These are phyloP conservation scores for Saccharum hybrid DNA, from an alignment of 202 grass and related monocot genomes.

Conservation along the genomic window DNA sequence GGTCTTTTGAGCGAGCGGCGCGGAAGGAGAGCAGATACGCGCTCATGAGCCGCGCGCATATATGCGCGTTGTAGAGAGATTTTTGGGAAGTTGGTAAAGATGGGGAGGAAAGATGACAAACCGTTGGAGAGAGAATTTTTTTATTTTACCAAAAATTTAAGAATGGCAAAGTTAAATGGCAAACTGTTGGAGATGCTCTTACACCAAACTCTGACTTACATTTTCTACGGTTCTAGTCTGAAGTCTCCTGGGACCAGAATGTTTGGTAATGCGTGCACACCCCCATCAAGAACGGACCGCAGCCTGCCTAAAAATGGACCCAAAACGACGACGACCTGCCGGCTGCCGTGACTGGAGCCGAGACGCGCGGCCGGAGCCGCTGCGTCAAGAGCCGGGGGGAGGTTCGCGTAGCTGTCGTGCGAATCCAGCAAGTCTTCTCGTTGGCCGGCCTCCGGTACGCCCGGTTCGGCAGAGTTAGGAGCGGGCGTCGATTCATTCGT, in stretches of 20 bases:
- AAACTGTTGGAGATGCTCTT: too few species aligned
- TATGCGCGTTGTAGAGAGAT: too few species aligned
- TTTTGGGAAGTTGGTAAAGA: too few species aligned
- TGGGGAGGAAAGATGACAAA: too few species aligned
- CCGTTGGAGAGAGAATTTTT: too few species aligned
- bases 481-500: background rate
- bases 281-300: background rate
- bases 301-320: constrained; percentile 34
- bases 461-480: constrained; percentile 54
- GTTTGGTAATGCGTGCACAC: background rate
- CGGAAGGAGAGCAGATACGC: too few species aligned
- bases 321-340: background rate
- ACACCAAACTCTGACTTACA: background rate
- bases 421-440: constrained; percentile 2
- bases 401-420: constrained; percentile 14
- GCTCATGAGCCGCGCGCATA: too few species aligned
- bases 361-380: background rate
- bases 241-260: background rate
- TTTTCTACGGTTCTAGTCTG: background rate
- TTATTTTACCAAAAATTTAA: too few species aligned
- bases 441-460: background rate
- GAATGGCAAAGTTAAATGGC: too few species aligned
- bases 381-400: background rate
- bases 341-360: constrained; percentile 33
- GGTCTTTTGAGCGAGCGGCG: too few species aligned